phyloP scores from a whole-genome alignment of 768 basidiomycete species.

The Harrya chromipes region DNA sequence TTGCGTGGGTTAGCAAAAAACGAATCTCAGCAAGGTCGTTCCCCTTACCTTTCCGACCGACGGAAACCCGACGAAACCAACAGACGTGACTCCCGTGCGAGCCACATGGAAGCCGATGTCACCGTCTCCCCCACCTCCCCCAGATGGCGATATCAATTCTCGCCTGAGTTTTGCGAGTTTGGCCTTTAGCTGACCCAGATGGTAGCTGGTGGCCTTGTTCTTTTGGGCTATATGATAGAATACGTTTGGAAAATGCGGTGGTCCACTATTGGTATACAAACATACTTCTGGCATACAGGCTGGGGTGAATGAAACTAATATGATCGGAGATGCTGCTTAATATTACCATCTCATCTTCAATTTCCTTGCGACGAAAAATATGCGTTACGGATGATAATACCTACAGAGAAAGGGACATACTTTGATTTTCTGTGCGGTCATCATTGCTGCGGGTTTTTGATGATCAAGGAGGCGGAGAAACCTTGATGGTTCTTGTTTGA shows the following conservation, averaged over 20 bases:
- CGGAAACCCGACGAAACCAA: conserved; percentile 89
- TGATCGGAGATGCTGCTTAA: conserved; percentile 10
- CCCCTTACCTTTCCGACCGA: conserved; percentile 84
- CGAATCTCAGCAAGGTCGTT: conserved; percentile 5
- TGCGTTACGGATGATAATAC: conserved; percentile 8
- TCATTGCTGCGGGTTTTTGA: conserved; percentile 45
- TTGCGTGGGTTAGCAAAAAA: conserved; percentile 29
- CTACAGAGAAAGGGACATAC: conserved; percentile 36
- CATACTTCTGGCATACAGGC: conserved; percentile 73
- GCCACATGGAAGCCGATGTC: conserved; percentile 98
- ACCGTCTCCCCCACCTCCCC: conserved; percentile 80
- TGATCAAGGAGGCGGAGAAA: no score
- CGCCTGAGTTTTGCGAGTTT: conserved; percentile 96
- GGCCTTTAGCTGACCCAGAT: conserved; percentile 94
- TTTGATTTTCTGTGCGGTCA: conserved; percentile 89
- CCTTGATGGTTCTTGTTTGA: neutral
- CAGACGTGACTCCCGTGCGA: conserved; percentile 94
- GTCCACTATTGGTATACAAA: conserved; percentile 19
- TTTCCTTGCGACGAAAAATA: conserved; percentile 52
- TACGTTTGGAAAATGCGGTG: conserved; percentile 8
- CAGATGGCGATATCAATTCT: conserved; percentile 80
- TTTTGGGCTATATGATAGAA: conserved; percentile 68
- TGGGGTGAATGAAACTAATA: conserved; percentile 26
- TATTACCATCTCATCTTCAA: conserved; percentile 96
- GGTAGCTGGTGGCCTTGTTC: conserved; percentile 95